Evolutionary conservation across 495 filamentous ascomycete genomes (phyloP), one percentile per base, ranked within the genome.

Genomic region (Parathielavia appendiculata): DNA sequence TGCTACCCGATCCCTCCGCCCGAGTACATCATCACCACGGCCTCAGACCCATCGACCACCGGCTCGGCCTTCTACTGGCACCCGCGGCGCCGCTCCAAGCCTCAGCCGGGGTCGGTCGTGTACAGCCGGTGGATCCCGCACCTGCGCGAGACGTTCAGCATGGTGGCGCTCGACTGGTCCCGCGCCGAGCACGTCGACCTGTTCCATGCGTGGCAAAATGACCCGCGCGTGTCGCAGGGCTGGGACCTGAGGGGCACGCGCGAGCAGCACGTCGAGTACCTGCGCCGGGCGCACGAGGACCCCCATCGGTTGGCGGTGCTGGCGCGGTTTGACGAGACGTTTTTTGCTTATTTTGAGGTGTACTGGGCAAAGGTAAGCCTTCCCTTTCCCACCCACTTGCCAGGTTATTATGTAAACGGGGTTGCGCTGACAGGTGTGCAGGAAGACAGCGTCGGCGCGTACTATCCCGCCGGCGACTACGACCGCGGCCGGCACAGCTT

Each of bases 91-190:
- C 78, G 75, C 0, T 69, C 78, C 35, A 88, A 88, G 71, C 85
- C 85, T 5, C 60, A 66, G 16, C 83, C 84, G 0, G 83, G 83
- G 12, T 79, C 79, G 0, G 76, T 86, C 22, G 74, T 81, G 51
- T 88, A 87, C 74, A 85, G 82, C 66, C 81, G 85, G 22, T 88
- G 81, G 62, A 84, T 87, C 60, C 83, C 85, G 20, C 81, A 87
- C 59, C 72, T 88, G 17, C 68, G 79, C 44, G 82, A 87, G 73
- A 81, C 79, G 57, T 88, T 87, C 62, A 84, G 81, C 43, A 81
- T 88, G 66, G 76, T 82, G 23, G 83, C 81, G 19, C 75, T 88
- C 0, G 79, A 88, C 61, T 79, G 75, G 69, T 51, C 73, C 52
- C 68, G 83, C 59, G 55, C 62, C 0, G 73, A 76, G 56, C 85